phyloP scores from a whole-genome alignment of 169 alveolate genomes.

The Eimeria praecox region DNA sequence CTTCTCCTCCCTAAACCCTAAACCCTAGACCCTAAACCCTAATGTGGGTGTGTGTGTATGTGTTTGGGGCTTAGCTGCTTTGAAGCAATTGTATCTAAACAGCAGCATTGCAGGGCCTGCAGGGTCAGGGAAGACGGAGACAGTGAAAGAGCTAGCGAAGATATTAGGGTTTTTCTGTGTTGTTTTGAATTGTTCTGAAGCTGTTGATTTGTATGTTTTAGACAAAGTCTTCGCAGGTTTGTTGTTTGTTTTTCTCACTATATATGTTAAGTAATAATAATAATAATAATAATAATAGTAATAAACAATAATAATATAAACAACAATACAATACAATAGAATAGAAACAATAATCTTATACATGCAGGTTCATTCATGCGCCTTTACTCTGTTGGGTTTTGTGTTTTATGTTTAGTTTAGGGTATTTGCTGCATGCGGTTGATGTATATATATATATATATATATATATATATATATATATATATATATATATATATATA shows the following conservation, averaged over 20 bases:
- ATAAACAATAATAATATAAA: too few species aligned
- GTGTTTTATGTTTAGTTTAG: too few species aligned
- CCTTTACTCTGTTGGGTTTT: too few species aligned
- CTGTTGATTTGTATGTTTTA: slow-evolving; percentile 84
- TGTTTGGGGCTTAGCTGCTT: slow-evolving; percentile 87
- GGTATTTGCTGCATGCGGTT: too few species aligned
- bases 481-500: too few species aligned
- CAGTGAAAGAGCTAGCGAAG: slow-evolving; percentile 98
- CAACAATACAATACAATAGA: too few species aligned
- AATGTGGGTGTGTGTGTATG: neutral
- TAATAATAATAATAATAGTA: too few species aligned
- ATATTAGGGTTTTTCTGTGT: slow-evolving; percentile 97
- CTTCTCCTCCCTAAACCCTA: slow-evolving; percentile 21
- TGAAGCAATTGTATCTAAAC: slow-evolving; percentile 97
- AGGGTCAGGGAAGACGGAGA: slow-evolving; percentile 99
- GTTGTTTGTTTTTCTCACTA: neutral
- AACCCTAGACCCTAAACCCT: slow-evolving; percentile 37
- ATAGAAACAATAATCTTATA: too few species aligned
- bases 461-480: too few species aligned
- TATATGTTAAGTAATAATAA: too few species aligned
- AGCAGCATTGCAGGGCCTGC: slow-evolving; percentile 99
- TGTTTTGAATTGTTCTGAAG: slow-evolving; percentile 97
- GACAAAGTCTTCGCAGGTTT: slow-evolving; percentile 88
- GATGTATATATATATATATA: too few species aligned
- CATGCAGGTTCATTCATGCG: too few species aligned